phyloP scores from a whole-genome alignment of 495 filamentous ascomycete species.

The Aeminium ludgeri region DNA sequence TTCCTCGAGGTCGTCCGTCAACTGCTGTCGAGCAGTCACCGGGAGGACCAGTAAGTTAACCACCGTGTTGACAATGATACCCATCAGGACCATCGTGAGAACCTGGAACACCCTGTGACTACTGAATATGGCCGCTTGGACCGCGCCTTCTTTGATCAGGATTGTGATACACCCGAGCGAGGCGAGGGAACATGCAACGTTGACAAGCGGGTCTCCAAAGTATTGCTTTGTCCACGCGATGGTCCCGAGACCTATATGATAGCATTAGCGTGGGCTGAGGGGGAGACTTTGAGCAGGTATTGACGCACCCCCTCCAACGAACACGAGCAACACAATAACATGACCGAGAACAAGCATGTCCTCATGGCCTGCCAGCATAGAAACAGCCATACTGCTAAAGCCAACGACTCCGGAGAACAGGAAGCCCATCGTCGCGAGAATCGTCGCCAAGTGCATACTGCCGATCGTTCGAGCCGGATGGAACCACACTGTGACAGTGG shows the following conservation, averaged over 20 bases:
- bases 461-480: constrained; percentile 84
- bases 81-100: constrained; percentile 81
- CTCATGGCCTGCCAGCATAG: constrained; percentile 53
- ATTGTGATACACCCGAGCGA: constrained; percentile 86
- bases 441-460: constrained; percentile 74
- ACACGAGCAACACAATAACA: constrained; percentile 64
- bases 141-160: constrained; percentile 77
- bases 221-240: constrained; percentile 87
- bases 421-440: constrained; percentile 71
- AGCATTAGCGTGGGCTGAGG: no score
- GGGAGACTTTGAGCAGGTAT: constrained; percentile 21
- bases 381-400: constrained; percentile 72
- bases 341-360: constrained; percentile 57
- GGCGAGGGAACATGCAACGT: constrained; percentile 76
- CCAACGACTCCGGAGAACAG: constrained; percentile 67
- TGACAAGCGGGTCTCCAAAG: constrained; percentile 71
- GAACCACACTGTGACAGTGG: constrained; percentile 87
- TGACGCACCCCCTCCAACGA: constrained; percentile 56
- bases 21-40: constrained; percentile 56
- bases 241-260: constrained; percentile 35
- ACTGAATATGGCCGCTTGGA: constrained; percentile 64
- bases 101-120: constrained; percentile 74
- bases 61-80: constrained; percentile 52
- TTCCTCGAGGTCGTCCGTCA: constrained; percentile 59
- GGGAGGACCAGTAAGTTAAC: constrained; percentile 69